Conservation (phyloP, 495 filamentous ascomycete genomes). For the Neurospora intermedia region DNA sequence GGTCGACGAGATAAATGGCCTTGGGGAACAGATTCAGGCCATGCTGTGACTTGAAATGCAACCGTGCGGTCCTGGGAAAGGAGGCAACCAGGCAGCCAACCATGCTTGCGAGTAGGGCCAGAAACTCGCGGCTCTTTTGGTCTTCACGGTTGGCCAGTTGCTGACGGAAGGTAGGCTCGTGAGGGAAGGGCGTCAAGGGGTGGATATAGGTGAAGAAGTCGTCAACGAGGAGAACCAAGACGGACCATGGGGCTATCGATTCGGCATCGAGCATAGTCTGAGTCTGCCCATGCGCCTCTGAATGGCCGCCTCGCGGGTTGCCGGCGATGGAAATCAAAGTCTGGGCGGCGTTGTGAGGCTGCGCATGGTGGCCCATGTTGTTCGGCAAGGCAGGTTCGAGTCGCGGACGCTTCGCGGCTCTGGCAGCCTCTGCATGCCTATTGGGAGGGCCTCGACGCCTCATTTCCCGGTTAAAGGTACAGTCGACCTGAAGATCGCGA, state of each 20-base stretch:
- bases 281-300: background rate
- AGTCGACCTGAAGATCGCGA: slow-evolving; percentile 66
- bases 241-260: slow-evolving; percentile 58
- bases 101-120: slow-evolving; percentile 75
- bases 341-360: slow-evolving; percentile 38
- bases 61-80: slow-evolving; percentile 65
- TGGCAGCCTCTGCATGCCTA: slow-evolving; percentile 67
- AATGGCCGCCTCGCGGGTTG: background rate
- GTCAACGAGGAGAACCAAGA: slow-evolving; percentile 60
- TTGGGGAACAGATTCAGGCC: slow-evolving; percentile 50
- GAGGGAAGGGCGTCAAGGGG: slow-evolving; percentile 74
- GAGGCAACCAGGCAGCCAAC: slow-evolving; percentile 65
- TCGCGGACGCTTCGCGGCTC: slow-evolving; percentile 48
- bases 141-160: slow-evolving; percentile 64
- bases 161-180: slow-evolving; percentile 72
- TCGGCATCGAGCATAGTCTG: slow-evolving; percentile 47
- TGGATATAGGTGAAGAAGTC: slow-evolving; percentile 90
- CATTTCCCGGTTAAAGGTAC: slow-evolving; percentile 70
- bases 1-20: slow-evolving; percentile 58
- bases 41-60: slow-evolving; percentile 51
- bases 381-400: slow-evolving; percentile 28
- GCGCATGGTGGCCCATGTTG: slow-evolving; percentile 10
- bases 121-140: slow-evolving; percentile 52
- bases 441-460: slow-evolving; percentile 78
- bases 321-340: slow-evolving; percentile 34